Evolutionary conservation across 208 protist genomes (phyloP).

Genomic region (Sergeia podlipaevii): DNA sequence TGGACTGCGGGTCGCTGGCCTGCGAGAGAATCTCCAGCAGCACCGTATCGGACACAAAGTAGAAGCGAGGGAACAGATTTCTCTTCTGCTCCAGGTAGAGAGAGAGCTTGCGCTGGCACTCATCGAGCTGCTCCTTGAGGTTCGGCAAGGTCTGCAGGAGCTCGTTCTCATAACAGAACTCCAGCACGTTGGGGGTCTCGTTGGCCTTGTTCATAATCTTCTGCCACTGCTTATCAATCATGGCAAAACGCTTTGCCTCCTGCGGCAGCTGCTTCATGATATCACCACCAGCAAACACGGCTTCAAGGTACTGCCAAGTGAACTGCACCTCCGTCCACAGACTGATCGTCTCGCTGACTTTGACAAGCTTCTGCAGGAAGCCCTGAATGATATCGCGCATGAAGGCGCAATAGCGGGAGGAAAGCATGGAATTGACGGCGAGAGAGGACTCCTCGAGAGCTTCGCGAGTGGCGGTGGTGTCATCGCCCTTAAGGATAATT

Average conservation of each 20-base stretch:
- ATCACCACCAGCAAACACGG: conserved; percentile 96
- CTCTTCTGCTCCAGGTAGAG: conserved; percentile 98
- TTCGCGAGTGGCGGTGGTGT: conserved; percentile 87
- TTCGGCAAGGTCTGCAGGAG: conserved; percentile 92
- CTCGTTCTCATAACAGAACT: conserved; percentile 96
- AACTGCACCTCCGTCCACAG: conserved; percentile 94
- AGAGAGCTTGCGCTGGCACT: conserved; percentile 97
- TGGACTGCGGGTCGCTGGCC: conserved; percentile 91
- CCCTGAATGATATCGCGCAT: conserved; percentile 90
- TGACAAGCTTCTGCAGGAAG: conserved; percentile 92
- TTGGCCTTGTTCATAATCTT: conserved; percentile 97
- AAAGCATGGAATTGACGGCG: conserved; percentile 92
- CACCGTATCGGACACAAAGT: conserved; percentile 98
- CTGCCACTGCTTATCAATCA: conserved; percentile 96
- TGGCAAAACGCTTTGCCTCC: conserved; percentile 95
- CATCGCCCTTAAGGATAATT: conserved; percentile 92
- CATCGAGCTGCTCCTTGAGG: conserved; percentile 95
- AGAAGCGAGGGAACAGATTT: conserved; percentile 97
- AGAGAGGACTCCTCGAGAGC: conserved; percentile 95
- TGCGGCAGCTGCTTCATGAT: conserved; percentile 97
- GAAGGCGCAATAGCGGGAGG: conserved; percentile 92
- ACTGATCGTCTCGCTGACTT: conserved; percentile 90
- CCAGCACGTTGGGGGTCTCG: conserved; percentile 93
- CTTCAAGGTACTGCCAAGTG: conserved; percentile 96
- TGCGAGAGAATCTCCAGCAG: conserved; percentile 98